Evolutionary conservation across 495 filamentous ascomycete genomes (phyloP).

Genomic region (Tuber indicum): DNA sequence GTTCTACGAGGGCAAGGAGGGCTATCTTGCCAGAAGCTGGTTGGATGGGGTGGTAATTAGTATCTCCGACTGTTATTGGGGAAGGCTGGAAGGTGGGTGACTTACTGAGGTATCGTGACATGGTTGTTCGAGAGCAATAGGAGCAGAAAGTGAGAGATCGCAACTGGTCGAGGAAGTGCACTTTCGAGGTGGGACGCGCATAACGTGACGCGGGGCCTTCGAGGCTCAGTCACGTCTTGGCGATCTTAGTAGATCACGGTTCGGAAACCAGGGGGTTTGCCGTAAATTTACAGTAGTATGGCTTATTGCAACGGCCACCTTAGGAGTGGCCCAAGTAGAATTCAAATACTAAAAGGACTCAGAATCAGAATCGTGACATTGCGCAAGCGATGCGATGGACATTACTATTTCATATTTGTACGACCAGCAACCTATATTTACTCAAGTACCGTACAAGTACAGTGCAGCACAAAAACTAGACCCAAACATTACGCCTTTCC

Average conservation of each 20-base stretch:
- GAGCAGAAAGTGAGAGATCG: neutral
- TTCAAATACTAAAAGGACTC: neutral
- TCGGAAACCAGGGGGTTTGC: neutral
- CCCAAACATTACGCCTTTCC: neutral
- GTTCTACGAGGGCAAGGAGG: conserved; percentile 68
- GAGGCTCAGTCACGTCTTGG: neutral
- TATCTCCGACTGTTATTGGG: conserved; percentile 7
- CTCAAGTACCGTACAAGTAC: neutral
- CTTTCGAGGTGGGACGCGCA: neutral
- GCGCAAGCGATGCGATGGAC: neutral
- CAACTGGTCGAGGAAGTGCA: neutral
- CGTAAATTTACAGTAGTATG: too few species aligned
- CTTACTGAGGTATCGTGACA: conserved; percentile 36
- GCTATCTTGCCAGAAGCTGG: conserved; percentile 69
- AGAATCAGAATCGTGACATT: neutral
- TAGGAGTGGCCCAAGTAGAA: neutral
- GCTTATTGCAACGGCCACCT: neutral
- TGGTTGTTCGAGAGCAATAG: neutral
- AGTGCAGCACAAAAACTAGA: neutral
- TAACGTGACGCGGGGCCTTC: neutral
- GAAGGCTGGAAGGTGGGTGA: neutral
- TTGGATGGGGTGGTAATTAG: conserved; percentile 9
- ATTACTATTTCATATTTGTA: neutral
- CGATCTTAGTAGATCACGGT: neutral
- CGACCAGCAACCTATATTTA: neutral